phyloP scores from a whole-genome alignment of 2,329 filamentous ascomycete genomes.

The Phaeoacremonium minimum region DNA sequence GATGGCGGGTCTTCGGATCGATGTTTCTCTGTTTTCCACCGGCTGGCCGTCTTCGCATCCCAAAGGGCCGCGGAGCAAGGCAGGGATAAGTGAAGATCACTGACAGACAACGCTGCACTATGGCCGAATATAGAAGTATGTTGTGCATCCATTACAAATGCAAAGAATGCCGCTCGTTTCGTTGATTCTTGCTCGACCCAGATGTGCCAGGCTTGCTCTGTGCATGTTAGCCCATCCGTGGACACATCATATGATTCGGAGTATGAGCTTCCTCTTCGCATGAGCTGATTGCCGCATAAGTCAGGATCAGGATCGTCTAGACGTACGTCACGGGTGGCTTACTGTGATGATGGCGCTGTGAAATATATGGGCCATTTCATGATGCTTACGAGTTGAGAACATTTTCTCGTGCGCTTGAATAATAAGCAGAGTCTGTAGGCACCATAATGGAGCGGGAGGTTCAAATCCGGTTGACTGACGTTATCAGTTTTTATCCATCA shows the following conservation, averaged over 20 bases:
- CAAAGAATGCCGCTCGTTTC: slow-evolving; percentile 19
- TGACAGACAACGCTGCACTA: slow-evolving; percentile 17
- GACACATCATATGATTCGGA: slow-evolving; percentile 3
- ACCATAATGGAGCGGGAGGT: slow-evolving; percentile 20
- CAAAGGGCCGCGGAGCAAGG: slow-evolving; percentile 18
- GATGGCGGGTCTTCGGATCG: slow-evolving; percentile 13
- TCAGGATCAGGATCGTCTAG: no score
- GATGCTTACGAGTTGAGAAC: slow-evolving; percentile 19
- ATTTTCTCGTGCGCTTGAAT: slow-evolving; percentile 19
- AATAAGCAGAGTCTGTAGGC: slow-evolving; percentile 18
- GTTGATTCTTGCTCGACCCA: slow-evolving; percentile 20
- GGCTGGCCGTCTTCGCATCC: slow-evolving; percentile 13
- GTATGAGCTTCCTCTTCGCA: slow-evolving; percentile 17
- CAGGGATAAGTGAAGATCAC: slow-evolving; percentile 19
- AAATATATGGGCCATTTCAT: slow-evolving; percentile 21
- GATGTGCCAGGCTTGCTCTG: slow-evolving; percentile 16
- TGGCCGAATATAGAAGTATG: slow-evolving; percentile 22
- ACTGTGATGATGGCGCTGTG: slow-evolving; percentile 22
- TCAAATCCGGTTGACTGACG: no score
- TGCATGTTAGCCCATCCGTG: not conserved
- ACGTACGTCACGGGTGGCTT: no score
- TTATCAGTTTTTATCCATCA: no score
- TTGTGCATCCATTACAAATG: slow-evolving; percentile 22
- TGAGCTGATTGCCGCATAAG: no score
- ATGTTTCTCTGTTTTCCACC: slow-evolving; percentile 14